Evolutionary conservation across 1,284 basidiomycete genomes (phyloP), one percentile per base, ranked within the genome.

Genomic region (Puccinia coronata): DNA sequence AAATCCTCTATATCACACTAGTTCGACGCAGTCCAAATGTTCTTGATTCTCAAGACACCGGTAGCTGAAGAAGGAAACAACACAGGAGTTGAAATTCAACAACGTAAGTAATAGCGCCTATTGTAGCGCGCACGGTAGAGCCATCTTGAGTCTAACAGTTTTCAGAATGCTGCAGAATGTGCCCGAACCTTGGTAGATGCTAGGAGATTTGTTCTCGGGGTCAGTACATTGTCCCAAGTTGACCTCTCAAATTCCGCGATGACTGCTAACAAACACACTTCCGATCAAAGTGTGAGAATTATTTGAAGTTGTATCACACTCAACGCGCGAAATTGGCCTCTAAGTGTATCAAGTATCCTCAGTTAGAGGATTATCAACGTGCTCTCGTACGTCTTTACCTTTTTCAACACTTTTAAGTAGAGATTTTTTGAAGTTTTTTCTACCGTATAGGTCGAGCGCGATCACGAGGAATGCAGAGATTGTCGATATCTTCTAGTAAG

Each of bases 1-100:
- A 59, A 14, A 12, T 39, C 34, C 34, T 9, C 8, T 36, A n/a
- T 18, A 20, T 49, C 23, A 16, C 16, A 8, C 16, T 51, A 80
- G 78, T 61, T 81, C 14, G 79, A 81, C 47, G 47, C 70, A 20
- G 71, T 74, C 31, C 79, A 81, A 57, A 73, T 72, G n/a, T 81
- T 65, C 39, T 31, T 81, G 23, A 81, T 81, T 55, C 49, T 81
- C 41, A 81, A 81, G 51, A 81, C 79, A n/a, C 79, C 79, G 5
- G 63, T 74, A 3, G 71, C 70, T 39, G 79, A 81, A 47, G 79
- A 81, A 55, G 79, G 79, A 39, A 81, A 81, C 49, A 81, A 81
- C 25, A 81, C 79, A 20, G 79, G 79, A 41, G 79, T 81, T 20
- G 79, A 81, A 51, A 81, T 81, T 34, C 79, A 81, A 67, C 79